phyloP scores from a whole-genome alignment of 176 grass and related monocot species.

The Eleusine indica region DNA sequence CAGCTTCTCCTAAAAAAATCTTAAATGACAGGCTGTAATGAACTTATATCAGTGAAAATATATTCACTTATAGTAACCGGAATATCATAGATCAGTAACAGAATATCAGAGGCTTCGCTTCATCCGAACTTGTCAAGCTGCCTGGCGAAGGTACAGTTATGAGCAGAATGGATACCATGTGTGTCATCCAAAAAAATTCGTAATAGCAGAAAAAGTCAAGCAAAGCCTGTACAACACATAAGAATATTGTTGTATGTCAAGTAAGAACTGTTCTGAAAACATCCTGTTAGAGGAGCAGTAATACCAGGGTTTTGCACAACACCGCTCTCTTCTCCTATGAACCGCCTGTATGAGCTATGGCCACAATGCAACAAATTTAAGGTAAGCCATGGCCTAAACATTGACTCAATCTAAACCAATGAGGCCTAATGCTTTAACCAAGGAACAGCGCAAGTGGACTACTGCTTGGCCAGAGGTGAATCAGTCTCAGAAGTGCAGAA shows the following conservation, averaged over 20 bases:
- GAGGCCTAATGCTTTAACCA: neutral
- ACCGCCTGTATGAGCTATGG: constrained; percentile 30
- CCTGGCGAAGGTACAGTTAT: neutral
- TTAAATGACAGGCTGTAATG: no score
- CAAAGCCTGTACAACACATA: neutral
- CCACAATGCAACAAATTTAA: constrained; percentile 14
- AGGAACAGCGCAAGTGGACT: neutral
- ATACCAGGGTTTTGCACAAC: neutral
- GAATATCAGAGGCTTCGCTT: neutral
- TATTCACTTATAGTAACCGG: no score
- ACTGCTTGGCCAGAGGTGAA: neutral
- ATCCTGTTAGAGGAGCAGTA: neutral
- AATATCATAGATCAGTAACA: neutral
- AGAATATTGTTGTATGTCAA: neutral
- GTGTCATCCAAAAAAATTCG: neutral
- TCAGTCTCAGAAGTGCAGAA: neutral
- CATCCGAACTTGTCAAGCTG: neutral
- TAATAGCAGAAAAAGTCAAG: neutral
- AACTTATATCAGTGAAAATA: no score
- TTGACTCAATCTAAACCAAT: constrained; percentile 8
- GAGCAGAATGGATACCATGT: neutral
- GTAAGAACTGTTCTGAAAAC: neutral
- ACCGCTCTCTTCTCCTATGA: neutral
- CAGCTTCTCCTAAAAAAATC: no score
- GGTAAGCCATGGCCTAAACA: neutral